Conservation (phyloP, 1,284 basidiomycete species). For the Rugosomyces carneus region DNA sequence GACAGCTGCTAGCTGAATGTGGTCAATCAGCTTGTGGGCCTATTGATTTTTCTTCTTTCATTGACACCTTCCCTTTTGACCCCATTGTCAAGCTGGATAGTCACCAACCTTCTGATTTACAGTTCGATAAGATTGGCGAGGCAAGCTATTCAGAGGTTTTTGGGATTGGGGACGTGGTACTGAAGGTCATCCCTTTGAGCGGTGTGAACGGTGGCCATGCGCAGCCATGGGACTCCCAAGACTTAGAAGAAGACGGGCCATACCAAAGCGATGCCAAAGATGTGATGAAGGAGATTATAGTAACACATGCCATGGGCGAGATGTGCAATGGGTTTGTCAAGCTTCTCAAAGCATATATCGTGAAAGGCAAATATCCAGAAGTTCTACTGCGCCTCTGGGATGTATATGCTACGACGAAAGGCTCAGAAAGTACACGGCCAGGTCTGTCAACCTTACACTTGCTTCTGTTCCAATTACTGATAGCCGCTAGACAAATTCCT, state of each 20-base stretch:
- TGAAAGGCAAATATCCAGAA: constrained; percentile 79
- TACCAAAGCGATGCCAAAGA: constrained; percentile 68
- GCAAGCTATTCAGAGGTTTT: constrained; percentile 98
- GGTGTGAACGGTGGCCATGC: constrained; percentile 33
- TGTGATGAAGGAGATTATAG: constrained; percentile 82
- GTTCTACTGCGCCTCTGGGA: constrained; percentile 84
- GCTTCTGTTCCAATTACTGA: neutral
- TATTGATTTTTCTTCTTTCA: constrained; percentile 74
- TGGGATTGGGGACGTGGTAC: constrained; percentile 75
- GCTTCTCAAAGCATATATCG: constrained; percentile 78
- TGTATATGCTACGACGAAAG: constrained; percentile 62
- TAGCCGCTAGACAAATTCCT: constrained; percentile 57
- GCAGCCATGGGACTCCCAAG: constrained; percentile 9
- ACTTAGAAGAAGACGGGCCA: constrained; percentile 46
- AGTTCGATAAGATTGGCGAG: constrained; percentile 87
- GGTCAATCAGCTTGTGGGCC: constrained; percentile 47
- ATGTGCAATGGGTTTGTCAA: constrained; percentile 73
- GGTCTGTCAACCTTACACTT: constrained; percentile 39
- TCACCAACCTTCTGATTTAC: constrained; percentile 15
- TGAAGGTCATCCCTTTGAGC: constrained; percentile 80
- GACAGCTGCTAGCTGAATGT: constrained; percentile 62
- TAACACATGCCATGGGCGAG: constrained; percentile 74
- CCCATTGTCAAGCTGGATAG: constrained; percentile 40
- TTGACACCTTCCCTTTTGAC: constrained; percentile 70
- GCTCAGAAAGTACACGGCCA: constrained; percentile 83